phyloP scores from a whole-genome alignment of 2,329 filamentous ascomycete genomes.

The Seiridium cupressi region DNA sequence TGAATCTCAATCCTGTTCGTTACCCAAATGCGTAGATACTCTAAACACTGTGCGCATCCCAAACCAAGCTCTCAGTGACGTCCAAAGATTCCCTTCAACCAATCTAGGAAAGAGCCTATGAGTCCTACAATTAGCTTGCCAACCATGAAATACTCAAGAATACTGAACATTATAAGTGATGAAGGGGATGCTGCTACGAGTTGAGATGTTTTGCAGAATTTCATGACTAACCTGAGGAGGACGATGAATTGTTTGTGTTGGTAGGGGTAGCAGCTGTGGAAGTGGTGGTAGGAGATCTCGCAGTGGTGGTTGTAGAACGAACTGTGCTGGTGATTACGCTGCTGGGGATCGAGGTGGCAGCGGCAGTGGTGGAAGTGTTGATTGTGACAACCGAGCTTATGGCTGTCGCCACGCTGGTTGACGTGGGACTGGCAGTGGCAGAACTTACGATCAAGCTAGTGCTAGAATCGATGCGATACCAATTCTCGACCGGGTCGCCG shows the following conservation, averaged over 20 bases:
- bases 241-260: neutral
- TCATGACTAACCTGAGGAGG: neutral
- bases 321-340: constrained; percentile 10
- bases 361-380: neutral
- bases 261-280: constrained; percentile 1
- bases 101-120: neutral
- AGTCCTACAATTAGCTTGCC: neutral
- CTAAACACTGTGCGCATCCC: neutral
- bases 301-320: neutral
- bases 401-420: neutral
- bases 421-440: neutral
- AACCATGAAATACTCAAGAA: neutral
- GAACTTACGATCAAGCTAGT: constrained; percentile 4
- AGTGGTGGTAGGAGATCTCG: constrained; percentile 1
- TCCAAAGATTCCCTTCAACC: constrained; percentile 1
- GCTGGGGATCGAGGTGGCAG: constrained; percentile 10
- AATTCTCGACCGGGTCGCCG: constrained; percentile 36
- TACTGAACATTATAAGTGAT: neutral
- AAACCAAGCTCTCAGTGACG: neutral
- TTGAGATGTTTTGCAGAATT: neutral
- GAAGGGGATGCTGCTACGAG: neutral
- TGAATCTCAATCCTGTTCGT: neutral
- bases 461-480: constrained; percentile 33
- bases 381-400: neutral
- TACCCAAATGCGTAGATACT: neutral